Base-by-base conservation (phyloP, 169 alveolate species). In the Babesia bovis region DNA sequence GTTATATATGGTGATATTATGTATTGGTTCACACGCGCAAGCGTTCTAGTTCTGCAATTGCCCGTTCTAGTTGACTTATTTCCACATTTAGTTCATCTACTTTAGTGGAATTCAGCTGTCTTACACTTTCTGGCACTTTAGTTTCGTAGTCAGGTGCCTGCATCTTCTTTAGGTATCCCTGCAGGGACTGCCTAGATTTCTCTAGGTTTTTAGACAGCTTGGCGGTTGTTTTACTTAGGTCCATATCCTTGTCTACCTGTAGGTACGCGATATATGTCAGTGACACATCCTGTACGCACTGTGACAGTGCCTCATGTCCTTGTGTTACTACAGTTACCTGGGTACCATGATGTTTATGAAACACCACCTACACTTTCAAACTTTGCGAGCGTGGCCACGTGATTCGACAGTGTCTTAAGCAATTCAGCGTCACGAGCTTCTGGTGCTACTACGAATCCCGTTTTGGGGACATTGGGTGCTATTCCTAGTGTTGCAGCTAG, bases 91-190 rank as follows among this genome's bases (percentile, higher is more conserved):
- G 84, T 55, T 90, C 90, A 50, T 85, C 83, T 6, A 91, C 70
- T 66, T 91, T 91, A 36, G 88, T 85, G 30, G 86, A 79, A 67
- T 91, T 90, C 60, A 90, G 82, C 75, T 50, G 85, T 33, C 90
- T 71, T 19, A 91, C 89, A 67, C 71, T 76, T 35, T 83, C 91
- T 23, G 96, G 96, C 50, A 92, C 96, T 85, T 90, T 92, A 36
- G 73, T 77, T 69, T 75, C 91, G 63, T 88, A 89, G 78, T 90
- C 85, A 15, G 93, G 93, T 35, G 87, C 90, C 50, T 82, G 82
- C 28, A 85, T 59, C 69, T 85, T 82, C 84, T 91, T 89, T 40
- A 36, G 57, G 52, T 89, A 84, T 9, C 92, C 77, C 65, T 82
- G 91, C 42, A 92, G 66, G 49, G 77, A 30, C 44, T 78, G 72